Evolutionary conservation across 2,329 filamentous ascomycete genomes (phyloP).

Genomic region (Colletotrichum orbiculare): DNA sequence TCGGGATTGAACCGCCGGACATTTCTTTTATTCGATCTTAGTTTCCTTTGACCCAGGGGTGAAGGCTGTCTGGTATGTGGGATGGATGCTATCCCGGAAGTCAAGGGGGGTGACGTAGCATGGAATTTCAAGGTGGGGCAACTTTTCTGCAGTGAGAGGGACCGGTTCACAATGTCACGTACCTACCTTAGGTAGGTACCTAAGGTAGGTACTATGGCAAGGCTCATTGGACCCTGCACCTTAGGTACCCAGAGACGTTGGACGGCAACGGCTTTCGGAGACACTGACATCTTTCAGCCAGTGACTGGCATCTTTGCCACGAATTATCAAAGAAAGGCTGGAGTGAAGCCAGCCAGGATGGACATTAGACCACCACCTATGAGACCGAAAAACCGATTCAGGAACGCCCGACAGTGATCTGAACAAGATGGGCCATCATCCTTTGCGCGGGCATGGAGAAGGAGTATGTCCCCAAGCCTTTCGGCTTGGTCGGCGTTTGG

Average conservation of each 20-base stretch:
- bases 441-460: background rate
- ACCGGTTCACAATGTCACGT: background rate
- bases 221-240: conserved; percentile 9
- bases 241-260: background rate
- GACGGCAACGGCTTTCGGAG: no score
- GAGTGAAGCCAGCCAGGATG: no score
- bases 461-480: conserved; percentile 7
- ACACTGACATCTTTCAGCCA: no score
- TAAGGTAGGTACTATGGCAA: no score
- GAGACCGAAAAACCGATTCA: no score
- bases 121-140: background rate
- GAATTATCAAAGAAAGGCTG: no score
- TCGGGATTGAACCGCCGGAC: conserved; percentile 81
- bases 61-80: background rate
- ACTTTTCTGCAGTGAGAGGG: no score
- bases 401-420: background rate
- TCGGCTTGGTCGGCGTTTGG: conserved; percentile 20
- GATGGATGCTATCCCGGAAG: background rate
- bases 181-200: no score
- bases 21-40: conserved; percentile 54
- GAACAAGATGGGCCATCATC: background rate
- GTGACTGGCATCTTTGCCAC: no score
- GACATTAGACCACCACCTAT: no score
- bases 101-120: background rate
- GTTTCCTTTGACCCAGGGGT: conserved; percentile 6